phyloP scores from a whole-genome alignment of 139 green algal species.

The Spirogloea muscicola region DNA sequence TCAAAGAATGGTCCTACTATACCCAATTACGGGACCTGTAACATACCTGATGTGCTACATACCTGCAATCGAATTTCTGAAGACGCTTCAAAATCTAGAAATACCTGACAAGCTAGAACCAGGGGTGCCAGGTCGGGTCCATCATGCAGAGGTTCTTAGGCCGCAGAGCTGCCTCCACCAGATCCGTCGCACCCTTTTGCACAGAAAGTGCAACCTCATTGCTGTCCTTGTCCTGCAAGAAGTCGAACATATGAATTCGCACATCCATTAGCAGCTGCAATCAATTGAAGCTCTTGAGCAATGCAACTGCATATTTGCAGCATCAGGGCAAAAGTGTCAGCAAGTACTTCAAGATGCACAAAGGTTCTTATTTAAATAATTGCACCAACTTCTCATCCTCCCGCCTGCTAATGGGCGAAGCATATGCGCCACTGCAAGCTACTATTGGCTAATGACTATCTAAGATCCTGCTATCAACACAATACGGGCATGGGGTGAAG shows the following conservation, averaged over 20 bases:
- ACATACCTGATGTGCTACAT: neutral
- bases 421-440: neutral
- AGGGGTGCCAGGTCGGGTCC: slow-evolving; percentile 80
- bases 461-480: no score
- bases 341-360: neutral
- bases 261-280: neutral
- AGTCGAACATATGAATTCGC: neutral
- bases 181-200: slow-evolving; percentile 63
- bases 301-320: neutral
- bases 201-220: slow-evolving; percentile 37
- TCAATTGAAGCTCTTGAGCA: neutral
- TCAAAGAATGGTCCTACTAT: no score
- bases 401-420: neutral
- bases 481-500: no score
- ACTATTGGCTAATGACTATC: no score
- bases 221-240: neutral
- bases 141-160: slow-evolving; percentile 81
- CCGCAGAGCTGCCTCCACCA: slow-evolving; percentile 71
- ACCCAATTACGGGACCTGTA: neutral
- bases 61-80: no score
- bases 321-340: neutral
- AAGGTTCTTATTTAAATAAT: neutral
- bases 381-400: neutral
- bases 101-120: slow-evolving; percentile 34
- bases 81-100: neutral